phyloP scores from a whole-genome alignment of 176 grass and related monocot genomes.

The Tillandsia leiboldiana region DNA sequence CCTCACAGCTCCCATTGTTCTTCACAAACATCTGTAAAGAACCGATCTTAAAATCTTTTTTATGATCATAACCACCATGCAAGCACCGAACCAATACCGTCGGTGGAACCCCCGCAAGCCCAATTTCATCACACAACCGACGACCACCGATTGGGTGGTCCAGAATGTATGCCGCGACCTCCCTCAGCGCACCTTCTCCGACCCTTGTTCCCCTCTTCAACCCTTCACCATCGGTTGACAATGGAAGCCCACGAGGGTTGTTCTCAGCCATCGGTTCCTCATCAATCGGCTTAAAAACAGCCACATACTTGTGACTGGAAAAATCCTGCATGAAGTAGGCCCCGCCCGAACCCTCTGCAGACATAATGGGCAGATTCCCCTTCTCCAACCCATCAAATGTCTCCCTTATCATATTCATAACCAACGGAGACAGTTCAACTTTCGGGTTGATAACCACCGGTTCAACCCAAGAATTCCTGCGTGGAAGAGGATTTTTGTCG shows the following conservation, averaged over 20 bases:
- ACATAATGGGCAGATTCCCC: constrained; percentile 44
- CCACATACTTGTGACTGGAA: constrained; percentile 36
- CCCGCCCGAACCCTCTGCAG: constrained; percentile 64
- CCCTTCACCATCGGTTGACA: constrained; percentile 60
- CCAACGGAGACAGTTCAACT: constrained; percentile 26
- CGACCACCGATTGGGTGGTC: constrained; percentile 34
- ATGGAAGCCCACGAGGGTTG: constrained; percentile 57
- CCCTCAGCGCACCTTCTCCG: constrained; percentile 61
- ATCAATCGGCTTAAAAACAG: constrained; percentile 80
- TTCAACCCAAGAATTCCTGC: constrained; percentile 25
- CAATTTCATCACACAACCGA: constrained; percentile 4
- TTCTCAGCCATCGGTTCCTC: constrained; percentile 73
- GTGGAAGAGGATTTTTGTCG: constrained; percentile 18
- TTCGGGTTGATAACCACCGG: constrained; percentile 46
- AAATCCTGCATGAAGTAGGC: constrained; percentile 73
- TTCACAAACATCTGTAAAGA: constrained; percentile 70
- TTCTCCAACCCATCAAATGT: constrained; percentile 38
- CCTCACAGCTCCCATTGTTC: constrained; percentile 59
- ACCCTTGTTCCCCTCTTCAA: constrained; percentile 66
- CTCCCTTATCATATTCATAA: constrained; percentile 42
- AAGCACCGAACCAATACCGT: constrained; percentile 48
- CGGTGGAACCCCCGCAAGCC: constrained; percentile 72
- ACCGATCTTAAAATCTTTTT: constrained; percentile 53
- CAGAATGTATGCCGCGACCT: constrained; percentile 79
- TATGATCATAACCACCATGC: constrained; percentile 21